These are phyloP conservation scores for Diatrype stigma DNA, from an alignment of 2,329 filamentous ascomycete genomes.

Conservation along the genomic window DNA sequence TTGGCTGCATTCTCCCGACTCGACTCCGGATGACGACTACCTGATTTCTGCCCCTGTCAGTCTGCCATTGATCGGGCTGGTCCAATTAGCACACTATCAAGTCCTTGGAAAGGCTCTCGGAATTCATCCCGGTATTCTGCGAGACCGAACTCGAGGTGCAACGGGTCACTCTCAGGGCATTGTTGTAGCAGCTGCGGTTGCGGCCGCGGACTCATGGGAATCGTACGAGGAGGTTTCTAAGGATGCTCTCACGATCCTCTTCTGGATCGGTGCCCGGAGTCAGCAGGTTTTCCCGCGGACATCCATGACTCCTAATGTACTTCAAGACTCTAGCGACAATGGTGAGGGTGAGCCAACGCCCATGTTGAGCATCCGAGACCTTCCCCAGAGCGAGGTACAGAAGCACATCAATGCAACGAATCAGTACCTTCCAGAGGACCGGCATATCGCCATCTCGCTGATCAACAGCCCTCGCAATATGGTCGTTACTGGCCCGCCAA, in stretches of 20 bases:
- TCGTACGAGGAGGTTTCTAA: conserved; percentile 77
- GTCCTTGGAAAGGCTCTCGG: conserved; percentile 91
- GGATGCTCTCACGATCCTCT: conserved; percentile 84
- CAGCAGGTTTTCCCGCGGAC: conserved; percentile 97
- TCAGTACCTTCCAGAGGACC: conserved; percentile 86
- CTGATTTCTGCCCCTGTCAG: conserved; percentile 92
- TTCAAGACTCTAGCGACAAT: conserved; percentile 90
- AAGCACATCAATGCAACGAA: conserved; percentile 97
- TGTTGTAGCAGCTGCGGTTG: conserved; percentile 86
- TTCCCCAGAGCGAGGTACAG: conserved; percentile 83
- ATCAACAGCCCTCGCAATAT: conserved; percentile 97
- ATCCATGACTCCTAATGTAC: conserved; percentile 82
- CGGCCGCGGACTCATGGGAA: conserved; percentile 89
- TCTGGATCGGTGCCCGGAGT: conserved; percentile 97
- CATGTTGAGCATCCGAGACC: conserved; percentile 95
- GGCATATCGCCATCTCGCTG: conserved; percentile 91
- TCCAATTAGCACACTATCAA: conserved; percentile 92
- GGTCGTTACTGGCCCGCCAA: conserved; percentile 92
- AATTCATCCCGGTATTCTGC: conserved; percentile 80
- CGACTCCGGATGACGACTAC: conserved; percentile 91
- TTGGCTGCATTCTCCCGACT: conserved; percentile 86
- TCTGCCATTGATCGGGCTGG: conserved; percentile 90
- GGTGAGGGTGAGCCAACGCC: conserved; percentile 94
- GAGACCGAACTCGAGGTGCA: conserved; percentile 78
- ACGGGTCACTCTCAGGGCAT: conserved; percentile 97